Percentiles rank a stretch among this genome's conserved stretches.
Conservation (phyloP, 345 rosid species). For the Ceriops decandra region DNA sequence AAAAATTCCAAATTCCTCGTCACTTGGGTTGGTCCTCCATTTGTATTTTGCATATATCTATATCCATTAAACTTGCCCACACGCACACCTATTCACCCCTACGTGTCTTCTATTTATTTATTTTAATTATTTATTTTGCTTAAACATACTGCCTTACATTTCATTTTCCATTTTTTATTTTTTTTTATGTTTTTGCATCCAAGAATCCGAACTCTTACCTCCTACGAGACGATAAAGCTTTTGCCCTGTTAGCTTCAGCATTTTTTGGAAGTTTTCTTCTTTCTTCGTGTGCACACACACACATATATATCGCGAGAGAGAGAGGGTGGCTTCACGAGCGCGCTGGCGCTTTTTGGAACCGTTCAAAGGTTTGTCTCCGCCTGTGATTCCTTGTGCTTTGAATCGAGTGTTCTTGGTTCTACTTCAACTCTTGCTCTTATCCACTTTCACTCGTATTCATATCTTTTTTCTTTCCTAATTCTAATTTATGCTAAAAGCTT, state of each 20-base stretch:
- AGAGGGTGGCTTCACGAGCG: slow-evolving; percentile 23
- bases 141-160: neutral
- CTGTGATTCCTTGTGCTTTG: slow-evolving; percentile 18
- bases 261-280: neutral
- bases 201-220: slow-evolving; percentile 24
- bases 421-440: neutral
- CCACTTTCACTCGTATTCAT: slow-evolving; percentile 9
- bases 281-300: neutral
- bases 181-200: neutral
- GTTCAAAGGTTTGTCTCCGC: slow-evolving; percentile 1
- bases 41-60: too few relatives aligned
- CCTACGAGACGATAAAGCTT: slow-evolving; percentile 21
- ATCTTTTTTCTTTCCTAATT: neutral
- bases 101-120: too few relatives aligned
- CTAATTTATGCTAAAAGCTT: neutral
- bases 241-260: neutral
- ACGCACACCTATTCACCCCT: too few relatives aligned
- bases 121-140: too few relatives aligned
- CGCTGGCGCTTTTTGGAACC: slow-evolving; percentile 7
- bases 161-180: neutral
- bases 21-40: too few relatives aligned
- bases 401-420: slow-evolving; percentile 14
- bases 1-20: too few relatives aligned
- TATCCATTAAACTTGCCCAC: too few relatives aligned
- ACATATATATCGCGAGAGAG: neutral